Percentiles rank a stretch among this genome's conserved stretches.
Evolutionary conservation across 1,284 basidiomycete species (phyloP).

Genomic region (Fomitopsis palustris): DNA sequence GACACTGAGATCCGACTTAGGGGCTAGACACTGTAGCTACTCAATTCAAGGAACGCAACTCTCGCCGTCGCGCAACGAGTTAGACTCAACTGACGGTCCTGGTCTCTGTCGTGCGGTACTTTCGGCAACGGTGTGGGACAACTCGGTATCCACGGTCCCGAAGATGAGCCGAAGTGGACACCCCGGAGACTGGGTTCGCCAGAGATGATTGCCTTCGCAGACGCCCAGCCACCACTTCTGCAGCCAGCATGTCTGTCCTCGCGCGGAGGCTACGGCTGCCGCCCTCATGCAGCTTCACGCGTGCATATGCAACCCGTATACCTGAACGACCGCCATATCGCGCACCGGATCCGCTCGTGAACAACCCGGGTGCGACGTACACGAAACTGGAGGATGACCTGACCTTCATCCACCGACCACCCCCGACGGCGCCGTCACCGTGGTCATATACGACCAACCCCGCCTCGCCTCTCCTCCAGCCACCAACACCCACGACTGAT

Average conservation of each 20-base stretch:
- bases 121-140: too few relatives aligned
- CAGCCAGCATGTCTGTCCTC: conserved; percentile 1
- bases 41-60: too few relatives aligned
- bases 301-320: conserved; percentile 42
- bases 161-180: too few relatives aligned
- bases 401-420: conserved; percentile 77
- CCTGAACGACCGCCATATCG: conserved; percentile 55
- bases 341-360: conserved; percentile 60
- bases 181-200: neutral
- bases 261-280: conserved; percentile 19
- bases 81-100: too few relatives aligned
- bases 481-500: conserved; percentile 30
- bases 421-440: conserved; percentile 67
- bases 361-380: conserved; percentile 53
- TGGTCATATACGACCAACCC: conserved; percentile 65
- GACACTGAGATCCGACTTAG: neutral
- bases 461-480: conserved; percentile 58
- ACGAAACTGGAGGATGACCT: conserved; percentile 54
- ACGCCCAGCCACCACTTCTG: neutral
- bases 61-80: too few relatives aligned
- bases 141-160: too few relatives aligned
- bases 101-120: too few relatives aligned
- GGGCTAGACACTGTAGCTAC: neutral
- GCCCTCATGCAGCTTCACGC: conserved; percentile 12
- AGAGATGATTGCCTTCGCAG: neutral